phyloP scores from a whole-genome alignment of 768 basidiomycete species.

The Terana coerulea region DNA sequence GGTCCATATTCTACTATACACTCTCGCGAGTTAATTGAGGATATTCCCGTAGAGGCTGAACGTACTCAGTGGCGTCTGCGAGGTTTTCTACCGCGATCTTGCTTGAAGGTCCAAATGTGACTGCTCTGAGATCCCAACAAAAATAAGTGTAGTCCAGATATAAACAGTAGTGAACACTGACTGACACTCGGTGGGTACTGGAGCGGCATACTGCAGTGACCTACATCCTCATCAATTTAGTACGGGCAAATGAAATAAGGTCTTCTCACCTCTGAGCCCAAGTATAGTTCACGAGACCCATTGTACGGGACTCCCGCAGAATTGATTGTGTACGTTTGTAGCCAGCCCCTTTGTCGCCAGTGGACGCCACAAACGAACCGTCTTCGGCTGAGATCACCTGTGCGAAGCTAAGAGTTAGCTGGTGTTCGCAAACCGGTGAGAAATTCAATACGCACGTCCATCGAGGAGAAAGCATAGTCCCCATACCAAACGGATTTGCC shows the following conservation, averaged over 20 bases:
- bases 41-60: too few species aligned
- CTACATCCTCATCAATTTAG: background rate
- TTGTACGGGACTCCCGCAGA: background rate
- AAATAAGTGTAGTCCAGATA: background rate
- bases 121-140: conserved; percentile 41
- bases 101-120: conserved; percentile 51
- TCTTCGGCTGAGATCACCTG: background rate
- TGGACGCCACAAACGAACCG: background rate
- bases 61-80: conserved; percentile 34
- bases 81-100: conserved; percentile 48
- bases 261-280: conserved; percentile 4
- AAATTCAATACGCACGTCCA: background rate
- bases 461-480: background rate
- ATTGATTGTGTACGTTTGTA: conserved; percentile 8
- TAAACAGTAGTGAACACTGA: background rate
- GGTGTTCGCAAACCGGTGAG: background rate
- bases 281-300: conserved; percentile 9
- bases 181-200: conserved; percentile 8
- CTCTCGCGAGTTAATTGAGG: too few species aligned
- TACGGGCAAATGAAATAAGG: background rate
- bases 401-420: too few species aligned
- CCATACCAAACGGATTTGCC: conserved; percentile 8
- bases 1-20: conserved; percentile 14
- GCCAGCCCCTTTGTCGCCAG: conserved; percentile 12
- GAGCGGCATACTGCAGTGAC: conserved; percentile 12